Evolutionary conservation across 176 grass and related monocot species (phyloP).

Genomic region (Oryza australiensis): DNA sequence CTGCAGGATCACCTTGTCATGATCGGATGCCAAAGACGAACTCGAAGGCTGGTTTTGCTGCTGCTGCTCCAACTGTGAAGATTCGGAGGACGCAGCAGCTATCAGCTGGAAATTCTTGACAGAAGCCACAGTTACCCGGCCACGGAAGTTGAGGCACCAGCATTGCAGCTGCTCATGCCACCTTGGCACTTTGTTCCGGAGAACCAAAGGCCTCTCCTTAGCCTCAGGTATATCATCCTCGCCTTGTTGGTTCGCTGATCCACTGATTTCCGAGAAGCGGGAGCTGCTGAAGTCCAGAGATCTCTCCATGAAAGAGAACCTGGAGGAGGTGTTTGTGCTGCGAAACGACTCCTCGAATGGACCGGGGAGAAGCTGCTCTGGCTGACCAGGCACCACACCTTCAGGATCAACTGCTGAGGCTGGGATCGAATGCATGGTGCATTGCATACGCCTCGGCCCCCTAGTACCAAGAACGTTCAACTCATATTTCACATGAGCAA

Average conservation of each 20-base stretch:
- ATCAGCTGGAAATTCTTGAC: conserved; percentile 90
- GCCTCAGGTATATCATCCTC: conserved; percentile 28
- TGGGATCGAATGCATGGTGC: conserved; percentile 84
- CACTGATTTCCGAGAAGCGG: conserved; percentile 69
- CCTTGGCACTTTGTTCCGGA: conserved; percentile 73
- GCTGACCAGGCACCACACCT: conserved; percentile 60
- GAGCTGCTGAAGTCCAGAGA: conserved; percentile 65
- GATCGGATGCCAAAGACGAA: conserved; percentile 30
- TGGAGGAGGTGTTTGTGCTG: conserved; percentile 46
- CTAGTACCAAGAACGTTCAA: conserved; percentile 79
- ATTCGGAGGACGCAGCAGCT: conserved; percentile 30
- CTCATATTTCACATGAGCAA: conserved; percentile 73
- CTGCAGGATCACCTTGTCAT: conserved; percentile 47
- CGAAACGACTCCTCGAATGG: conserved; percentile 66
- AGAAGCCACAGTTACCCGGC: conserved; percentile 66
- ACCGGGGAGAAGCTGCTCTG: conserved; percentile 48
- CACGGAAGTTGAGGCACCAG: conserved; percentile 89
- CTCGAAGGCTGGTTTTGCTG: conserved; percentile 32
- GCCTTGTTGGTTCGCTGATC: conserved; percentile 7
- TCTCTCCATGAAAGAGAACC: conserved; percentile 53
- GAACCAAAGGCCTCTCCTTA: conserved; percentile 67
- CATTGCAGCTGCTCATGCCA: conserved; percentile 93
- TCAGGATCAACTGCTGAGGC: conserved; percentile 59
- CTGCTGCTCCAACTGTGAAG: conserved; percentile 22
- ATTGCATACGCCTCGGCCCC: conserved; percentile 76